A percentile compares a stretch with the other conserved stretches of the same genome.
These are phyloP conservation scores for Trichoderma virens DNA, from an alignment of 495 filamentous ascomycete species.

Conservation along the genomic window DNA sequence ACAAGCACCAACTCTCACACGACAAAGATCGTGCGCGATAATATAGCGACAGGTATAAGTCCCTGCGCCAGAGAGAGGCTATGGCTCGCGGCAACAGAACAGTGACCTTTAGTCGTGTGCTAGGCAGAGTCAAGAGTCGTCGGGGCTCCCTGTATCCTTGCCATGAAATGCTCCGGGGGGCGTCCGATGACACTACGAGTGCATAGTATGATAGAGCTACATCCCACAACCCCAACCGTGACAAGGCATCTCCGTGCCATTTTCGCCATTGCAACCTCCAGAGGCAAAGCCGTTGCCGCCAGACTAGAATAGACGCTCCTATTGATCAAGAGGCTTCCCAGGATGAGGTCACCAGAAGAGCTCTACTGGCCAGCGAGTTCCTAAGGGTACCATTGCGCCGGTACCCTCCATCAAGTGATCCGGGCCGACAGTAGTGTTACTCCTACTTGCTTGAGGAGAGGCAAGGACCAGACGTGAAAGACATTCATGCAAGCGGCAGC, in stretches of 20 bases:
- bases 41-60: background rate
- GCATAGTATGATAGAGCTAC: conserved; percentile 1
- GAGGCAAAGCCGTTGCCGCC: background rate
- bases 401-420: background rate
- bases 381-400: background rate
- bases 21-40: background rate
- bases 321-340: background rate
- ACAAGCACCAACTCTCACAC: background rate
- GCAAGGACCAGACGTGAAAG: background rate
- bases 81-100: background rate
- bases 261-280: background rate
- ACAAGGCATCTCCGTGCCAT: background rate
- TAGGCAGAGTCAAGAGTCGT: background rate
- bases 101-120: background rate
- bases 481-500: background rate
- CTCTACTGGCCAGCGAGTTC: background rate
- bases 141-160: background rate
- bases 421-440: background rate
- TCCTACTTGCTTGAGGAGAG: too few relatives aligned
- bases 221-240: background rate
- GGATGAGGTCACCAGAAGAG: background rate
- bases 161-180: background rate
- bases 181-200: too few relatives aligned
- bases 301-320: background rate
- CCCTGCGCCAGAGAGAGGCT: background rate